Percentiles rank a stretch among this genome's conserved stretches.
These are phyloP conservation scores for Ophiorrhiza pumila DNA, from an alignment of 257 asterid genomes.

Conservation along the genomic window DNA sequence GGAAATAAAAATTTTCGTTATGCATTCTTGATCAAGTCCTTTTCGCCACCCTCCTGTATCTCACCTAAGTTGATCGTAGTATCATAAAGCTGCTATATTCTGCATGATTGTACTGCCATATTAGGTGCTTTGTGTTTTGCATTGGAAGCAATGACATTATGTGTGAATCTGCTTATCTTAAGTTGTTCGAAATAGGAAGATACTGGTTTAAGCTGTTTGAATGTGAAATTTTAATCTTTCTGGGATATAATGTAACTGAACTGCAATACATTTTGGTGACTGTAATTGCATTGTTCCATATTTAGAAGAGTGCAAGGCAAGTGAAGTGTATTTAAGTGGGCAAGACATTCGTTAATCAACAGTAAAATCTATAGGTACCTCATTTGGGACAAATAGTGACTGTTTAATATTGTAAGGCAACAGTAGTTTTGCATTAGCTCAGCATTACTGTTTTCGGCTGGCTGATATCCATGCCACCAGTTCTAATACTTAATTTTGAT, in stretches of 20 bases:
- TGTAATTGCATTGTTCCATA: background rate
- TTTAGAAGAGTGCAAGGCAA: background rate
- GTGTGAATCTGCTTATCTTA: background rate
- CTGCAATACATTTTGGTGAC: background rate
- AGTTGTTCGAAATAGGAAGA: background rate
- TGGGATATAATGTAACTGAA: background rate
- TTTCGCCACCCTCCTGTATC: background rate
- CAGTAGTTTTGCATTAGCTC: background rate
- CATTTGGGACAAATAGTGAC: background rate
- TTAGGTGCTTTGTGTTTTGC: background rate
- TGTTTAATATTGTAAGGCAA: background rate
- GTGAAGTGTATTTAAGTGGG: background rate
- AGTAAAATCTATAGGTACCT: background rate
- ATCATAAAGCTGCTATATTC: slow-evolving; percentile 3
- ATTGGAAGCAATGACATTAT: too few species aligned
- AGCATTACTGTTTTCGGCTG: background rate
- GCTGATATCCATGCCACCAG: background rate
- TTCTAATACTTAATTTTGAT: background rate
- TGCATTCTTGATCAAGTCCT: background rate
- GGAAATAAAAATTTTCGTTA: too few species aligned
- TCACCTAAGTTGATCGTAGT: background rate
- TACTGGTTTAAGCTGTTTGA: background rate
- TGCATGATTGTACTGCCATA: background rate
- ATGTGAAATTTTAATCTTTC: too few species aligned
- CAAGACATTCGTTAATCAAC: background rate